Evolutionary conservation across 352 stramenopile genomes (phyloP).

Genomic region (Globisporangium yorkense): DNA sequence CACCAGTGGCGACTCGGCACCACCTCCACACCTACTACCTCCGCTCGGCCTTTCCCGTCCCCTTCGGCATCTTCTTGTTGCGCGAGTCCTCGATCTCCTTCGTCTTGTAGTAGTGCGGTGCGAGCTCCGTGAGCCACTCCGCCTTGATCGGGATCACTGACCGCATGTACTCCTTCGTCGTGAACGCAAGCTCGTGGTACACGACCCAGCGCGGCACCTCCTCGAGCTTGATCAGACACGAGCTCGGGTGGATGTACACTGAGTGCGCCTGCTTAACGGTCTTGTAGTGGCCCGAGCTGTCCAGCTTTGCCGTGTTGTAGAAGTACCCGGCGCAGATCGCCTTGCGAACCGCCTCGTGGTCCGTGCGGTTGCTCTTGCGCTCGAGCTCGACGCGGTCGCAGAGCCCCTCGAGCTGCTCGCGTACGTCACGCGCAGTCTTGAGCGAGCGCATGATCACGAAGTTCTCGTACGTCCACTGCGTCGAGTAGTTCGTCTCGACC

Average conservation of each 20-base stretch:
- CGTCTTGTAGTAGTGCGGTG: constrained; percentile 99
- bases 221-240: constrained; percentile 90
- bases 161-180: constrained; percentile 99
- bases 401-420: constrained; percentile 98
- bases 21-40: background rate
- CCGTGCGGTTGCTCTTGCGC: constrained; percentile 68
- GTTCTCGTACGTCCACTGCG: constrained; percentile 95
- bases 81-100: constrained; percentile 95
- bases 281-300: constrained; percentile 96
- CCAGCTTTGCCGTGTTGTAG: constrained; percentile 97
- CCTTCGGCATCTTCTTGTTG: constrained; percentile 97
- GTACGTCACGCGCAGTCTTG: constrained; percentile 97
- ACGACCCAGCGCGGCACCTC: constrained; percentile 93
- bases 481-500: constrained; percentile 97
- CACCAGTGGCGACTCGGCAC: too few relatives aligned
- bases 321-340: constrained; percentile 99
- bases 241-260: constrained; percentile 98
- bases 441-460: constrained; percentile 97
- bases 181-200: constrained; percentile 99
- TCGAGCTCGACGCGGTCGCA: constrained; percentile 98
- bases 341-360: constrained; percentile 95
- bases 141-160: constrained; percentile 95
- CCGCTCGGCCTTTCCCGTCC: constrained; percentile 37
- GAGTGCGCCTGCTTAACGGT: constrained; percentile 98
- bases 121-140: constrained; percentile 98